Percentiles rank a stretch among this genome's conserved stretches.
Evolutionary conservation across 805 yeast species (phyloP).

Genomic region (Pichia sporocuriosa): DNA sequence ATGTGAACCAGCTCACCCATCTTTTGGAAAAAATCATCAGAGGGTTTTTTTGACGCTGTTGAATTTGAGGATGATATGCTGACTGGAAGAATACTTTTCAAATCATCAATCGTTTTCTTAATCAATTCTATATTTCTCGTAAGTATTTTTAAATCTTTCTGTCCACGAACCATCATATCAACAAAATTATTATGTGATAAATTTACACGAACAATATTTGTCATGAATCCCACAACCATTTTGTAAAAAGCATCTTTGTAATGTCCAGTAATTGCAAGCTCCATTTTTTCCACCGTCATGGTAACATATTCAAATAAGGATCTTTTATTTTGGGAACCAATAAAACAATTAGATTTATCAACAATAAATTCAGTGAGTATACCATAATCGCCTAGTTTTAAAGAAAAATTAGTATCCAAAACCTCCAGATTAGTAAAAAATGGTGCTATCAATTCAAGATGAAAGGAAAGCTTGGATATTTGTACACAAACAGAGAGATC

Average conservation of each 20-base stretch:
- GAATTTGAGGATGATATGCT: too few species aligned
- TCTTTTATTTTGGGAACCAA: conserved; percentile 9
- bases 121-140: not conserved
- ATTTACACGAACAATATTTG: conserved; percentile 11
- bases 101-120: not conserved
- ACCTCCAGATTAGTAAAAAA: conserved; percentile 10
- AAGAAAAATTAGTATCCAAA: conserved; percentile 4
- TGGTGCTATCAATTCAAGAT: conserved; percentile 14
- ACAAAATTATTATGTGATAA: conserved; percentile 11
- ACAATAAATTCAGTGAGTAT: conserved; percentile 4
- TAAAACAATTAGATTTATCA: conserved; percentile 1
- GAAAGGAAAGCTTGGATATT: not conserved
- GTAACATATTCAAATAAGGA: conserved; percentile 4
- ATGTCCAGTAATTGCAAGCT: not conserved
- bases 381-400: conserved; percentile 8
- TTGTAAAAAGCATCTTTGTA: not conserved
- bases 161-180: conserved; percentile 5
- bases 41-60: too few species aligned
- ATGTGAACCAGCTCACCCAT: conserved; percentile 5
- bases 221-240: not conserved
- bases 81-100: not conserved
- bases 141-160: conserved; percentile 3
- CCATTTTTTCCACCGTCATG: conserved; percentile 9
- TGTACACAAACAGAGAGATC: conserved; percentile 2
- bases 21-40: not conserved